Base-by-base conservation (phyloP, 78 protist genomes). In the Dictyostelium discoideum region DNA sequence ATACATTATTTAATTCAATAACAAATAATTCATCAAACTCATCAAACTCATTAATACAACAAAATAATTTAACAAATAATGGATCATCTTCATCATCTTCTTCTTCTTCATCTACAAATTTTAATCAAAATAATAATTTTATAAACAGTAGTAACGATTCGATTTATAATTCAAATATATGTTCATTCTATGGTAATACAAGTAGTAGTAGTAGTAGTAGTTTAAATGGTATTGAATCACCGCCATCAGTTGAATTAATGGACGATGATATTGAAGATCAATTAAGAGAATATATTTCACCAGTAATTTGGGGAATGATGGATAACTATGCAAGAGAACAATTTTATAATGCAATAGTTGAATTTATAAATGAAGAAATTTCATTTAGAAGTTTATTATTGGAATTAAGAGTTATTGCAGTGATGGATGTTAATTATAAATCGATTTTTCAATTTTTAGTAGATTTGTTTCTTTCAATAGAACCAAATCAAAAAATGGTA, bases 251-350 rank as follows among this genome's bases (percentile, higher is more conserved):
- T 78, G 73, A 50, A 16, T 42, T 72, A n/a, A 72, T 50, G 44
- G 94, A 89, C n/a, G 94, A 89, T 29, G 94, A 89, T 81, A 54
- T 67, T 67, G 94, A 89, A 48, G 94, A 89, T 22, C 94, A 89
- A 89, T 57, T 89, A 9, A 84, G 94, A 65, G 94, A 89, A 10
- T 89, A 89, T 42, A 22, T 89, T 1, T 60, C 94, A 44, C 94
- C 94, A 0, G 78, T 89, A 22, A n/a, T 89, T 9, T 60, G 67
- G 44, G 44, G 65, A 44, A 63, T 69, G 87, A 46, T 89, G 78
- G 94, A 89, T 48, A 67, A 80, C 7, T 42, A 84, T 14, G 84
- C 87, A 32, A 79, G 84, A 57, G 94, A 89, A 22, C 80, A 67
- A 42, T 78, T 89, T 29, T 44, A 84, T 14, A 81, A 48, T 24